phyloP scores from a whole-genome alignment of 768 basidiomycete species.

The Amanita jacksonii region DNA sequence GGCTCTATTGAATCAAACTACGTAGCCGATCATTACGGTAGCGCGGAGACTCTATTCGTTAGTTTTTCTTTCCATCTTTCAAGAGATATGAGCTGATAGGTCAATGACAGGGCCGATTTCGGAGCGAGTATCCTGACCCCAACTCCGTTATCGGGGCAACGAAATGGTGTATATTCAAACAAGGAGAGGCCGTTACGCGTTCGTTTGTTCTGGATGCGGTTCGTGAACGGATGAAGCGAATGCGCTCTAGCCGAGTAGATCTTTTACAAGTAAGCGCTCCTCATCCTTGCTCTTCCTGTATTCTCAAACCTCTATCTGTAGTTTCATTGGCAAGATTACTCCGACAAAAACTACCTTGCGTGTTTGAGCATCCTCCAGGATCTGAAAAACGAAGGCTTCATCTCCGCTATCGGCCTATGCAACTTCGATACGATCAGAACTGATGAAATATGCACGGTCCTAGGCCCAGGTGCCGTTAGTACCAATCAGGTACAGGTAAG shows the following conservation, averaged over 20 bases:
- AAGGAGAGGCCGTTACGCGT: conserved; percentile 34
- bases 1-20: neutral
- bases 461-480: conserved; percentile 63
- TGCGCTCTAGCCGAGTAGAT: conserved; percentile 51
- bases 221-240: conserved; percentile 60
- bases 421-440: conserved; percentile 72
- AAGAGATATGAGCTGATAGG: conserved; percentile 6
- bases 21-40: conserved; percentile 80
- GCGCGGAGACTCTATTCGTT: conserved; percentile 76
- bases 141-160: conserved; percentile 58
- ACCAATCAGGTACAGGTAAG: conserved; percentile 79
- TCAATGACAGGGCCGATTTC: conserved; percentile 56
- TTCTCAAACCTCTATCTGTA: conserved; percentile 16
- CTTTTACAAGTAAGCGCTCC: conserved; percentile 51
- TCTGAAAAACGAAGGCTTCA: conserved; percentile 49
- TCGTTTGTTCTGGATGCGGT: conserved; percentile 52
- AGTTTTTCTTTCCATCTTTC: conserved; percentile 16
- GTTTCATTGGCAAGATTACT: conserved; percentile 79
- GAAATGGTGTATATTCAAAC: conserved; percentile 79
- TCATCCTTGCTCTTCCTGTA: neutral
- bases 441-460: conserved; percentile 70
- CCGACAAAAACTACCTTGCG: conserved; percentile 31
- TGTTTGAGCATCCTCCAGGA: conserved; percentile 44
- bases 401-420: conserved; percentile 63
- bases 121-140: conserved; percentile 30